Conservation (phyloP, 805 yeast species). For the Wickerhamomyces kurtzmanii region DNA sequence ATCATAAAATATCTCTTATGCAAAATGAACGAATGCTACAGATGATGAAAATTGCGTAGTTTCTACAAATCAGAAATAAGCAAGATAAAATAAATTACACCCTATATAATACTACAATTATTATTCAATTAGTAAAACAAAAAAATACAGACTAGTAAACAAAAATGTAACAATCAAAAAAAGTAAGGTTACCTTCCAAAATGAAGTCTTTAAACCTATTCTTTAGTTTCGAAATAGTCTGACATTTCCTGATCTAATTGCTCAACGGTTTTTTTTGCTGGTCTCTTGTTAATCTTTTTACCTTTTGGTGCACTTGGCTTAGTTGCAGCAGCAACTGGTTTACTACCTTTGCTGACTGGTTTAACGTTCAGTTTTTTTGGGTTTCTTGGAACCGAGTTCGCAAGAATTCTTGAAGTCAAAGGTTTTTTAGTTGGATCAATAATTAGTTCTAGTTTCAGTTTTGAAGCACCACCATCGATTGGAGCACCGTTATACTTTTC, state of each 20-base stretch:
- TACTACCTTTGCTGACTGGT: conserved; percentile 12
- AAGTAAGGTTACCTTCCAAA: too few species aligned
- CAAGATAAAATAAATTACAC: too few species aligned
- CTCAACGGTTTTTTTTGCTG: conserved; percentile 70
- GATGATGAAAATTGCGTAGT: too few species aligned
- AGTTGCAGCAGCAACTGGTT: conserved; percentile 13
- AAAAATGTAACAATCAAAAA: background rate
- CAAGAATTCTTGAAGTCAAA: conserved; percentile 62
- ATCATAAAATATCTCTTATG: too few species aligned
- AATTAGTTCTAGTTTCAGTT: conserved; percentile 71
- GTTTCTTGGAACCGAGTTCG: conserved; percentile 25
- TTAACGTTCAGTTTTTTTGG: conserved; percentile 10
- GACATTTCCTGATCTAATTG: conserved; percentile 98
- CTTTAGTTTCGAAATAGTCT: conserved; percentile 67
- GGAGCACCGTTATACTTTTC: conserved; percentile 86
- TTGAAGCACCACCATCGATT: conserved; percentile 77
- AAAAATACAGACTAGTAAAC: conserved; percentile 1
- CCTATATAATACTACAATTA: too few species aligned
- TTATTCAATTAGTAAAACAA: too few species aligned
- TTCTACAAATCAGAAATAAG: too few species aligned
- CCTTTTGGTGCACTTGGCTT: conserved; percentile 4
- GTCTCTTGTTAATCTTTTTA: conserved; percentile 18
- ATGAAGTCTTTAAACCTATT: too few species aligned
- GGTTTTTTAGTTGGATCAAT: conserved; percentile 77
- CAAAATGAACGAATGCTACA: too few species aligned